A percentile compares a stretch with the other conserved stretches of the same genome.
Conservation (phyloP, 2,329 filamentous ascomycete genomes). For the Penicillium corylophilum region DNA sequence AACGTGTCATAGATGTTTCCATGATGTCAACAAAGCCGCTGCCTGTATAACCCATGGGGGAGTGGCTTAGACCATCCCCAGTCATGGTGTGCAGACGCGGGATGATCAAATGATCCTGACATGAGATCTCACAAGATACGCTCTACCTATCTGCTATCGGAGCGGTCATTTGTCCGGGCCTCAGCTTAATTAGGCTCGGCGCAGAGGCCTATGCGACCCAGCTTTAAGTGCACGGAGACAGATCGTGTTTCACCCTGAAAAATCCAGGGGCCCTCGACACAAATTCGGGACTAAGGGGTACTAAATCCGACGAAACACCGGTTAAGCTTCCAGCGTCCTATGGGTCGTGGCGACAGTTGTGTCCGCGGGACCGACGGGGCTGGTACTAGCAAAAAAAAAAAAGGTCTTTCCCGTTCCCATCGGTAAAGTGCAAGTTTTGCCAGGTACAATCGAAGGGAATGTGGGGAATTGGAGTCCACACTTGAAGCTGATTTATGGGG, state of each 20-base stretch:
- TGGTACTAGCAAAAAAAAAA: background rate
- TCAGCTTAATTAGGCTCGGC: slow-evolving; percentile 11
- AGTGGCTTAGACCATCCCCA: background rate
- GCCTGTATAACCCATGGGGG: slow-evolving; percentile 13
- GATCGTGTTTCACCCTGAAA: slow-evolving; percentile 10
- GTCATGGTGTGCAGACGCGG: background rate
- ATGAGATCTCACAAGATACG: background rate
- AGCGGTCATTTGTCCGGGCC: background rate
- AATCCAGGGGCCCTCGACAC: background rate
- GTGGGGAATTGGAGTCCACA: background rate
- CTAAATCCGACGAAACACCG: background rate
- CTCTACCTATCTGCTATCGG: background rate
- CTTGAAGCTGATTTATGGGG: background rate
- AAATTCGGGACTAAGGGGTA: background rate
- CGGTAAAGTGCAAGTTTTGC: background rate
- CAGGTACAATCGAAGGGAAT: background rate
- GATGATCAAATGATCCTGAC: background rate
- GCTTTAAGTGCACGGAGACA: background rate
- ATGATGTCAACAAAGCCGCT: slow-evolving; percentile 4
- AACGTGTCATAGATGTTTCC: background rate
- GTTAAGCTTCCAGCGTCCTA: slow-evolving; percentile 5
- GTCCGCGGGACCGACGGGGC: background rate
- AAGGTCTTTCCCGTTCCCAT: background rate
- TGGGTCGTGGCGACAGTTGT: slow-evolving; percentile 4
- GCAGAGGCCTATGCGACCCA: background rate